These are phyloP conservation scores for Litsea cubeba DNA, from an alignment of 164 flowering plant species.

Conservation along the genomic window DNA sequence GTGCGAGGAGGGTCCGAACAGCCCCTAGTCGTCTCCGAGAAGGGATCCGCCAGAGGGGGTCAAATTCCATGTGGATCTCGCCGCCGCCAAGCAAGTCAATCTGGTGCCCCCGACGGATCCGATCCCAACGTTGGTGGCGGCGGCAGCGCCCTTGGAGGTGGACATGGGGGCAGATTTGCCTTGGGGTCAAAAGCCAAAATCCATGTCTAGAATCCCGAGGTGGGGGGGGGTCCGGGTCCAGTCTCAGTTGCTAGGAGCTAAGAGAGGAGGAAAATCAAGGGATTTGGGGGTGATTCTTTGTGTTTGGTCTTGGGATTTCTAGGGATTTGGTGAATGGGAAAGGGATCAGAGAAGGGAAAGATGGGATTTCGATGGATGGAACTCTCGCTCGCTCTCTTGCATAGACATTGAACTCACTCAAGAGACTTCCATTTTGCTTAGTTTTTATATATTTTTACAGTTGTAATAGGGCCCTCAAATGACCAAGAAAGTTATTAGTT, in stretches of 20 bases:
- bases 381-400: too few relatives aligned
- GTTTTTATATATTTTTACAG: too few relatives aligned
- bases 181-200: constrained; percentile 55
- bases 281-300: too few relatives aligned
- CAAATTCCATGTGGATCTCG: constrained; percentile 22
- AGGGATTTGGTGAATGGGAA: background rate
- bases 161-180: constrained; percentile 76
- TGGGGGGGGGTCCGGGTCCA: background rate
- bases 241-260: constrained; percentile 2
- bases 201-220: constrained; percentile 45
- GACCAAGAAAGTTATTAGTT: too few relatives aligned
- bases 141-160: constrained; percentile 27
- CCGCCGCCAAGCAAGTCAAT: background rate
- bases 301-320: too few relatives aligned
- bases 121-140: constrained; percentile 20
- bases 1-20: constrained; percentile 14
- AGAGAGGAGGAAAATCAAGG: background rate
- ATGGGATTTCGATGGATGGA: background rate
- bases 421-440: too few relatives aligned
- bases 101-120: constrained; percentile 21
- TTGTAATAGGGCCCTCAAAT: too few relatives aligned
- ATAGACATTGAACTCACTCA: too few relatives aligned
- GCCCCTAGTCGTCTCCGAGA: constrained; percentile 34
- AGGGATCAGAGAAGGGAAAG: too few relatives aligned
- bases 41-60: constrained; percentile 14